These are phyloP conservation scores for Agastache rugosa DNA, from an alignment of 257 asterid species.

Conservation along the genomic window DNA sequence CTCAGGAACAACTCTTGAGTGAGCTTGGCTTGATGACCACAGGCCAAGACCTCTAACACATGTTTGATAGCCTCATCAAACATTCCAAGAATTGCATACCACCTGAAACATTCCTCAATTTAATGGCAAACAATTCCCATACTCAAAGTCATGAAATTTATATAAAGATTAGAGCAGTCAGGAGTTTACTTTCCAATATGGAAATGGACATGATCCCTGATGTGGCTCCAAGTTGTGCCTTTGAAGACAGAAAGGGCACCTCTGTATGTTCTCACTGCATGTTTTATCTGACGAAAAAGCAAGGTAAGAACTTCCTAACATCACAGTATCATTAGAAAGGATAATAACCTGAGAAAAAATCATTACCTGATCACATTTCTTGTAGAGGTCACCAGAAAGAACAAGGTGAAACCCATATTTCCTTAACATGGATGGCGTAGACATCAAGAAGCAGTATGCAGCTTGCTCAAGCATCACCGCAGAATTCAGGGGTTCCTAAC, in stretches of 20 bases:
- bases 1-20: slow-evolving; percentile 88
- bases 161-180: slow-evolving; percentile 17
- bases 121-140: slow-evolving; percentile 35
- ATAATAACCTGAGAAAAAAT: slow-evolving; percentile 27
- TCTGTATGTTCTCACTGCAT: slow-evolving; percentile 95
- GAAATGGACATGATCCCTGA: slow-evolving; percentile 96
- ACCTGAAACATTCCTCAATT: slow-evolving; percentile 62
- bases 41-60: slow-evolving; percentile 80
- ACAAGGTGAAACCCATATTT: slow-evolving; percentile 98
- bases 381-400: slow-evolving; percentile 96
- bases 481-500: slow-evolving; percentile 82
- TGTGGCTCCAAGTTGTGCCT: slow-evolving; percentile 88
- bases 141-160: neutral
- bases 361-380: slow-evolving; percentile 93
- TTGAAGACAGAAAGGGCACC: slow-evolving; percentile 86
- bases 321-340: slow-evolving; percentile 32
- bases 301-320: slow-evolving; percentile 37
- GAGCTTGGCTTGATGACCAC: slow-evolving; percentile 88
- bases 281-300: slow-evolving; percentile 70
- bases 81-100: slow-evolving; percentile 93
- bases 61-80: slow-evolving; percentile 87
- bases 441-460: slow-evolving; percentile 89
- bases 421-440: slow-evolving; percentile 78
- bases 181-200: slow-evolving; percentile 89
- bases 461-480: slow-evolving; percentile 99